Evolutionary conservation across 2,329 filamentous ascomycete genomes (phyloP), one percentile per base, ranked within the genome.

Genomic region (Stagonosporopsis tanaceti): DNA sequence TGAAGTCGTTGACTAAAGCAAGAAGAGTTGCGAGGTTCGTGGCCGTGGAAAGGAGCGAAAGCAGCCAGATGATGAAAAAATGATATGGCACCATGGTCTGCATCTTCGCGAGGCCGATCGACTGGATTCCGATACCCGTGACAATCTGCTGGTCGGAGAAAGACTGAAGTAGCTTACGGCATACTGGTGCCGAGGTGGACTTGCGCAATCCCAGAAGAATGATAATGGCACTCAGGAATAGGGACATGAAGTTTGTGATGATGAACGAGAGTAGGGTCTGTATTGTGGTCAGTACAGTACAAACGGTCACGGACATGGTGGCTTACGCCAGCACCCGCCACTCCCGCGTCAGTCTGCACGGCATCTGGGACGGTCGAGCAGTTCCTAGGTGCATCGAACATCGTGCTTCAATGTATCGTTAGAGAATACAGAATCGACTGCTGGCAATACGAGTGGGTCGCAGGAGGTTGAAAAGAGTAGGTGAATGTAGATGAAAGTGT

Each of bases 31-130:
- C 81, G 57, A 89, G 87, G 72, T 90, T 87, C 2, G 87, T 88
- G 1, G 86, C 85, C 61, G 86, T 89, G 15, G 86, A 86, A 7
- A 90, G 78, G 12, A 89, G 75, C 0, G 85, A 86, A 2, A 90
- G 77, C 78, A 89, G 87, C 87, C 87, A 90, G 62, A 90, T 84
- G 52, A 89, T 82, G 77, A 89, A 89, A 77, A 90, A 89, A 74
- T 90, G 87, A 70, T 90, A 90, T 0, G 86, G 82, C 0, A 87
- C 81, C 70, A 90, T 82, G 5, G 78, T 78, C 42, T 81, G 75
- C 68, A 85, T 82, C 67, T 87, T 86, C 4, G 84, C 84, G 1
- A 90, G 81, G 0, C 84, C 88, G 24, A 90, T 80, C 54, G 79
- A 80, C 70, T 90, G 87, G 54, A 90, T 85, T n/a, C 85, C 87